Percentiles rank a stretch among this genome's conserved stretches.
Conservation (phyloP, 2,329 filamentous ascomycete genomes). For the Monilinia fructicola region DNA sequence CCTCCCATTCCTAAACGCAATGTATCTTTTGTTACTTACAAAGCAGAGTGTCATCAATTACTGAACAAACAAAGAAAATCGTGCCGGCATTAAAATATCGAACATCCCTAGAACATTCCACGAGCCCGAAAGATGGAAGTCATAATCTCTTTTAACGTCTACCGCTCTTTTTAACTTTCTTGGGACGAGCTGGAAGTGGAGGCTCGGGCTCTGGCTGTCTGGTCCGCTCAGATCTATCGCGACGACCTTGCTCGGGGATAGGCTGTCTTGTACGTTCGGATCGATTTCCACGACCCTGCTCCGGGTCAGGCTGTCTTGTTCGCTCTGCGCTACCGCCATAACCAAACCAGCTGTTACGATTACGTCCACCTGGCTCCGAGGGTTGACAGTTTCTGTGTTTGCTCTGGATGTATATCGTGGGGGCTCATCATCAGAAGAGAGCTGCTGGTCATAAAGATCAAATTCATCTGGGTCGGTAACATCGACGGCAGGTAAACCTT, state of each 20-base stretch:
- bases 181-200: slow-evolving; percentile 9
- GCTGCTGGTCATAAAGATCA: slow-evolving; percentile 41
- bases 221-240: neutral
- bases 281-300: slow-evolving; percentile 29
- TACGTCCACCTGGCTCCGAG: slow-evolving; percentile 23
- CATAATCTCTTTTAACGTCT: slow-evolving; percentile 14
- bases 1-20: neutral
- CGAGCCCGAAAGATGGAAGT: neutral
- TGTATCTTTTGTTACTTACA: slow-evolving; percentile 7
- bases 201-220: slow-evolving; percentile 2
- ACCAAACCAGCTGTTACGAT: slow-evolving; percentile 38
- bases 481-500: slow-evolving; percentile 50
- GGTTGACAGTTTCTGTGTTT: slow-evolving; percentile 26
- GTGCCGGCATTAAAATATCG: slow-evolving; percentile 2
- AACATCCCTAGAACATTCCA: neutral
- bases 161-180: slow-evolving; percentile 19
- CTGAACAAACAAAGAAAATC: slow-evolving; percentile 20
- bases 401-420: slow-evolving; percentile 35
- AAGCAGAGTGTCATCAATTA: slow-evolving; percentile 17
- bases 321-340: slow-evolving; percentile 37
- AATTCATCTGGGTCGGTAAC: slow-evolving; percentile 55
- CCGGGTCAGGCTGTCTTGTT: slow-evolving; percentile 38
- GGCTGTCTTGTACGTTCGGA: neutral
- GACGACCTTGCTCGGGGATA: neutral
- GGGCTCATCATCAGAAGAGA: slow-evolving; percentile 34